Base-by-base conservation (phyloP, 768 basidiomycete species). In the Tylopilus plumbeoviolaceoides region DNA sequence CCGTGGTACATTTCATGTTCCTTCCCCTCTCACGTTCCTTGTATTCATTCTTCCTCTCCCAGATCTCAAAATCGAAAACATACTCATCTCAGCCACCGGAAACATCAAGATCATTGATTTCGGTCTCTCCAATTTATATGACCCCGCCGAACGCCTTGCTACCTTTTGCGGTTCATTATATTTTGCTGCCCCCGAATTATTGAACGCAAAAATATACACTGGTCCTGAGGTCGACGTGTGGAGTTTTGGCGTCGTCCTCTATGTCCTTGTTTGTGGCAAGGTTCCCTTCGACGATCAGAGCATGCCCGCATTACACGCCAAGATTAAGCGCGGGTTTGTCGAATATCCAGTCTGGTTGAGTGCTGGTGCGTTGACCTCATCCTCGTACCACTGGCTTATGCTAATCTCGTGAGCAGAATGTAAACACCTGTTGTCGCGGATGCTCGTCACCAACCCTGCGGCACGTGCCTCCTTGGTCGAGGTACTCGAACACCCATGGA, bases 71-170 rank as follows among this genome's bases (percentile, higher is more conserved):
- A 99, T 99, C 66, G 95, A 99, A 73, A 98, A 98, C 74, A 99
- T 99, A 63, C 87, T 99, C 66, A 98, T 99, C 60, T 97, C 93
- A 1, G 93, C 97, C 59, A 91, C 91, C 0, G 97, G 97, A 11
- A 98, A 98, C 73, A 98, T 98, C 78, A 99, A 98, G 79, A 98
- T 98, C 57, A 99, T 98, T 69, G 95, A 99, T 72, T 99, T 98
- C 71, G 97, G 97, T 44, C 79, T 99, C 8, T 98, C 95, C 3
- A 99, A 98, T 73, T 79, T 99, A 12, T 98, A 86, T 68, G 84
- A 95, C 62, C 95, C 97, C 2, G 63, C 73, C 9, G 63, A 72
- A 45, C 91, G 94, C 66, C 82, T 99, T 2, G 82, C 89, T 21
- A 99, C 97, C 0, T 99, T 99, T 68, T 99, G 97, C 63, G 95